Evolutionary conservation across 2,329 filamentous ascomycete species (phyloP), one percentile per base, ranked within the genome.

Genomic region (Capronia epimyces): DNA sequence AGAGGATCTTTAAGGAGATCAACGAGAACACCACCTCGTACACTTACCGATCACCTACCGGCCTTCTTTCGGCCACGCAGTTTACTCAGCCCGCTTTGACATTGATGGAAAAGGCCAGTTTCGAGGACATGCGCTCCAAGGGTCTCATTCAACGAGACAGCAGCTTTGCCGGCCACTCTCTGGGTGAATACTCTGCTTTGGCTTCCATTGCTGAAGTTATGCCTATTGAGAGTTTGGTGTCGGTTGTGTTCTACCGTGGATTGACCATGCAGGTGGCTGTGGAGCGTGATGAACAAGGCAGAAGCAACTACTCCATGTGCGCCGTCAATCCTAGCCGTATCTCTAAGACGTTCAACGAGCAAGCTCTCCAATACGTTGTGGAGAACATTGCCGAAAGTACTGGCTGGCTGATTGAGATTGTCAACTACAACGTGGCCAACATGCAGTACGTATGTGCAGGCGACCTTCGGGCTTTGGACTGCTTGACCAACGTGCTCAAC

Each of bases 1-100:
- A 98, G 78, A 95, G 91, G 74, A 98, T 98, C 67, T 98, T 98
- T 81, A 97, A 98, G 77, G 90, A 95, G 65, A 90, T 98, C 63
- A 81, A 86, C 64, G 93, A 97, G 73, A 84, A 79, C 66, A 97
- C 91, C 1, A 87, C 87, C 4, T 97, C 87, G 0, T 98, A 98
- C 78, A 98, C 93, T 1, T 98, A 97, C 78, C 82, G 87, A 53
- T 98, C 93, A 10, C 93, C 93, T 1, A 94, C 88, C 2, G 93
- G 93, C 64, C 80, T 98, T 47, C 80, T 98, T 32, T 98, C 93
- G 31, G 93, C 94, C 3, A 98, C 93, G 3, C 93, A 98, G 68
- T 98, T 98, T 76, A 98, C 93, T 0, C 93, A 98, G 72, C 93
- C 93, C 27, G 93, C 93, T 44, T 76, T 98, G 63, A 98, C 93